Evolutionary conservation across 2,329 filamentous ascomycete species (phyloP).

Genomic region (Stenocarpella maydis): DNA sequence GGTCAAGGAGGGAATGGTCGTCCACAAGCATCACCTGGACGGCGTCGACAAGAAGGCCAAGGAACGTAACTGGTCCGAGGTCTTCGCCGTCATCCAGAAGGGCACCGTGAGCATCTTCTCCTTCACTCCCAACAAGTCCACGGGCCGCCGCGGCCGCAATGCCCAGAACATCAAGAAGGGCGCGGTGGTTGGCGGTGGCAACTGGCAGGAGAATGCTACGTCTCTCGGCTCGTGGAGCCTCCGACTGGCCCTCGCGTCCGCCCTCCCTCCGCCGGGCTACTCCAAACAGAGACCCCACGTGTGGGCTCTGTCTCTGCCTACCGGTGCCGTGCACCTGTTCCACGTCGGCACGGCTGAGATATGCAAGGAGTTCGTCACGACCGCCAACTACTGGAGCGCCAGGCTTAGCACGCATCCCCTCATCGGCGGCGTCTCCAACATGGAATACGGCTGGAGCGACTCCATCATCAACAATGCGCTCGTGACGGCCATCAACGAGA

Average conservation of each 20-base stretch:
- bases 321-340: constrained; percentile 96
- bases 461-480: constrained; percentile 73
- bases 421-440: constrained; percentile 91
- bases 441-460: constrained; percentile 97
- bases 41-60: constrained; percentile 90
- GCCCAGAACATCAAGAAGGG: constrained; percentile 59
- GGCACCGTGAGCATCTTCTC: constrained; percentile 94
- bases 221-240: constrained; percentile 87
- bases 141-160: constrained; percentile 59
- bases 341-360: constrained; percentile 96
- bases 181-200: constrained; percentile 87
- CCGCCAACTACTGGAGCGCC: constrained; percentile 97
- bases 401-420: constrained; percentile 92
- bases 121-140: constrained; percentile 83
- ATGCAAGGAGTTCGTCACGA: constrained; percentile 90
- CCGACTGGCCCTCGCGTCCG: constrained; percentile 89
- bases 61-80: constrained; percentile 92
- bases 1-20: constrained; percentile 96
- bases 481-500: constrained; percentile 61
- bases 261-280: constrained; percentile 89
- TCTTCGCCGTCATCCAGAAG: constrained; percentile 95
- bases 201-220: constrained; percentile 98
- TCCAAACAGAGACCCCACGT: constrained; percentile 90
- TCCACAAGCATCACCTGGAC: constrained; percentile 96
- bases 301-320: constrained; percentile 91